Evolutionary conservation across 306 rosid genomes (phyloP), one percentile per base, ranked within the genome.

Genomic region (Malus fusca): DNA sequence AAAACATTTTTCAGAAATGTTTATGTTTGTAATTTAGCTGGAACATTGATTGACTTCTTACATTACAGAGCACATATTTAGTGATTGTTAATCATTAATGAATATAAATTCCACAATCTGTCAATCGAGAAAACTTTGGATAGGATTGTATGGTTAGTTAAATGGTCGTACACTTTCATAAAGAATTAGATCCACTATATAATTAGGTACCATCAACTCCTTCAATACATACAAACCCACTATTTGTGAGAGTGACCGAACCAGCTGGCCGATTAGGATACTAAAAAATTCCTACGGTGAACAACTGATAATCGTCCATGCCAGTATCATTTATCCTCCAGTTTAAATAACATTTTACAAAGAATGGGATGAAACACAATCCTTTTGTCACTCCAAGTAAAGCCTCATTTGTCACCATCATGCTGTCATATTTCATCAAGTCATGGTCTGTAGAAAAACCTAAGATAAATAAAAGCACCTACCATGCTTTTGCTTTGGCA

Each of bases 381-480:
- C 53, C 35, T 1, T 60, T 23, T 60, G 65, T 25, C 65, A 23
- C 19, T 60, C 66, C 66, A 23, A 25, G 18, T 23, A 19, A 15
- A 22, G 17, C 72, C 30, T 70, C 66, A 31, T 33, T 62, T 23
- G 64, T 78, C 81, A 19, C 71, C 48, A 35, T 66, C 69, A 19
- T 9, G 48, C 48, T 6, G 28, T 71, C 81, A 61, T 1, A 25
- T 42, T 40, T 44, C 52, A 71, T 15, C 62, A 58, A 33, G 69
- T 74, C 35, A 72, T 33, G 75, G 79, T 66, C 79, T 26, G 14
- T 8, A 14, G 53, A 33, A 5, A 75, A 62, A 69, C 33, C 64
- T 19, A 43, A 43, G 76, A 73, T 42, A 2, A 43, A 43, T 5
- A 22, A 68, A 13, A 13, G 33, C 52, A 14, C 11, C 72, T 60